Evolutionary conservation across 2,329 filamentous ascomycete species (phyloP).

Genomic region (Fusarium nelsonii): DNA sequence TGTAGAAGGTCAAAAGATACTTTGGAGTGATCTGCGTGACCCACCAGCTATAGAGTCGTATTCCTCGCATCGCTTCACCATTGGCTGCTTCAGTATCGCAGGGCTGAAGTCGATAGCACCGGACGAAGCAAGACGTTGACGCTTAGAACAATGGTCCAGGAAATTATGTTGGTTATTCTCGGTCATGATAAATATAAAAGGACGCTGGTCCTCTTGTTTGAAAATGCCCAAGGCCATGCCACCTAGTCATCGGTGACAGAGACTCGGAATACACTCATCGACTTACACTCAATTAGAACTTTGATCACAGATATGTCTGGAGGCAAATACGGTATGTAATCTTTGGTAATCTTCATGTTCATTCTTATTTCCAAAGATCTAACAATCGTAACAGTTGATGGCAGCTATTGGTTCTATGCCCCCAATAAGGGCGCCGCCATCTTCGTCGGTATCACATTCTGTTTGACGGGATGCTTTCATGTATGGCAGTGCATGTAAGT

Average conservation of each 20-base stretch:
- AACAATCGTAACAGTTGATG: constrained; percentile 50
- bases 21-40: constrained; percentile 10
- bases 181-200: neutral
- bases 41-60: constrained; percentile 34
- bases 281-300: neutral
- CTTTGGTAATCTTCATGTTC: neutral
- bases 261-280: neutral
- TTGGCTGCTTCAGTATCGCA: constrained; percentile 37
- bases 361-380: neutral
- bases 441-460: constrained; percentile 60
- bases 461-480: constrained; percentile 55
- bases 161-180: neutral
- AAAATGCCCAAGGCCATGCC: neutral
- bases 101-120: constrained; percentile 11
- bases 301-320: constrained; percentile 41
- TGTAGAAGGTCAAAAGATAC: neutral
- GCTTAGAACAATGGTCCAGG: neutral
- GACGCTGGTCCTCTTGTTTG: neutral
- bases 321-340: constrained; percentile 50
- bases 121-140: neutral
- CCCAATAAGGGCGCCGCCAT: constrained; percentile 62
- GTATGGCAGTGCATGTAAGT: constrained; percentile 62
- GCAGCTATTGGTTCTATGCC: constrained; percentile 61
- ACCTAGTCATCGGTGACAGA: neutral
- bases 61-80: constrained; percentile 40